Percentiles rank a stretch among this genome's conserved stretches.
Evolutionary conservation across 345 rosid species (phyloP).

Genomic region (Limnanthes douglasii): DNA sequence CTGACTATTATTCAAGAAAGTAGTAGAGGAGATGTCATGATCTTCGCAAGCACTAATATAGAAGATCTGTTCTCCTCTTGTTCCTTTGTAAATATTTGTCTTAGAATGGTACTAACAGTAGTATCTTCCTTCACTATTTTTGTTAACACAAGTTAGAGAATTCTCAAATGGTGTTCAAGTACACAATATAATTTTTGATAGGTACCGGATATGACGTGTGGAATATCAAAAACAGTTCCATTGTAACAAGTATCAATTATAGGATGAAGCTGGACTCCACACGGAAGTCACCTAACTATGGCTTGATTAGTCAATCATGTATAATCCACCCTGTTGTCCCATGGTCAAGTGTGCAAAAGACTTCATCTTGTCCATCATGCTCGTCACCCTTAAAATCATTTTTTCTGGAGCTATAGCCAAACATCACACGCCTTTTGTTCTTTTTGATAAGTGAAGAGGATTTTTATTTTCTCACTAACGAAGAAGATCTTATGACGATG

Average conservation of each 20-base stretch:
- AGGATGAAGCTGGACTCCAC: slow-evolving; percentile 57
- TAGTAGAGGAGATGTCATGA: slow-evolving; percentile 30
- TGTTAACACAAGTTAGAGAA: background rate
- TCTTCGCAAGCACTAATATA: slow-evolving; percentile 72
- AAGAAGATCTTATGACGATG: no score
- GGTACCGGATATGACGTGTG: no score
- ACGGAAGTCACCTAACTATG: slow-evolving; percentile 56
- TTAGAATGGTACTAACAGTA: slow-evolving; percentile 43
- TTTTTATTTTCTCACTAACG: no score
- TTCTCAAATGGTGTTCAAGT: slow-evolving; percentile 1
- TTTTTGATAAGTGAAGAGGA: slow-evolving; percentile 60
- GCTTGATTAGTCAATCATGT: slow-evolving; percentile 49
- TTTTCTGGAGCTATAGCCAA: slow-evolving; percentile 62
- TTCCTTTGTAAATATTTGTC: slow-evolving; percentile 31
- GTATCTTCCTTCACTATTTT: slow-evolving; percentile 41
- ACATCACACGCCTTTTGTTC: slow-evolving; percentile 54
- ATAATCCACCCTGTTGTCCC: slow-evolving; percentile 51
- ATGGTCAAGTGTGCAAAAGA: slow-evolving; percentile 56
- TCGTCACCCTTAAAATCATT: slow-evolving; percentile 36
- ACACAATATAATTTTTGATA: no score
- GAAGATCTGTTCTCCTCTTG: slow-evolving; percentile 52
- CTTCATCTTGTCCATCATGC: slow-evolving; percentile 56
- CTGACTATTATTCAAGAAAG: no score
- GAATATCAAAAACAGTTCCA: slow-evolving; percentile 56
- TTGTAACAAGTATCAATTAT: slow-evolving; percentile 61